Evolutionary conservation across 2,329 filamentous ascomycete species (phyloP), one percentile per base, ranked within the genome.

Genomic region (Akanthomyces muscarius): DNA sequence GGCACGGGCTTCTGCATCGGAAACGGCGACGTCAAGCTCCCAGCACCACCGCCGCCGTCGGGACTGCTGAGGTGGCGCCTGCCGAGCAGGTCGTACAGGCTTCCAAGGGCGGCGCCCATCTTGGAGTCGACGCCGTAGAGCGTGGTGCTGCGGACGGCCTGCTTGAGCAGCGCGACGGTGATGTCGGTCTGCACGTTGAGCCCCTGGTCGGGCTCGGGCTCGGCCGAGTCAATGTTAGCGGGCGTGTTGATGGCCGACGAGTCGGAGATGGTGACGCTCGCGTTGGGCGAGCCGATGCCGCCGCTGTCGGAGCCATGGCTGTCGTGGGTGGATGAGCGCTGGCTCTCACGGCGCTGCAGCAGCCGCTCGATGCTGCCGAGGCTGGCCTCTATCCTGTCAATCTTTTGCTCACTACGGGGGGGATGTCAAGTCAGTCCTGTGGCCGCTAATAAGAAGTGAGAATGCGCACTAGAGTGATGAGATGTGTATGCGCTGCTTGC

Each of bases 391-490:
- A 81, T 80, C 64, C 76, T 71, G 65, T 81, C 80, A 59, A 82
- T 84, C 71, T 85, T 85, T 65, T 75, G 76, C 71, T 85, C 82
- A 70, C 82, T 84, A 38, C 10, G 44, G 21, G 2, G 8, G n/a
- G 33, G 38, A 16, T 7, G 33, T n/a, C 30, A 38, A 7, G 48
- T 61, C 28, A 48, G 48, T 36, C 36, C 8, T 21, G 33, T 48
- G 28, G 48, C 18, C 7, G 8, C 30, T 3, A 45, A n/a, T n/a
- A 23, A 16, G 25, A 23, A 23, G 16, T 13, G 11, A 38, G 28
- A 61, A 54, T 47, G 76, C 81, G 68, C 72, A 86, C 83, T 86
- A 86, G 78, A 85, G 83, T 48, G 82, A 83, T 4, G 83, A 85
- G 65, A 86, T 86, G 65, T 86, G 75, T 48, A 86, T 83, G 61